Conservation (phyloP, 2,329 filamentous ascomycete genomes). For the Fusarium robinianum region DNA sequence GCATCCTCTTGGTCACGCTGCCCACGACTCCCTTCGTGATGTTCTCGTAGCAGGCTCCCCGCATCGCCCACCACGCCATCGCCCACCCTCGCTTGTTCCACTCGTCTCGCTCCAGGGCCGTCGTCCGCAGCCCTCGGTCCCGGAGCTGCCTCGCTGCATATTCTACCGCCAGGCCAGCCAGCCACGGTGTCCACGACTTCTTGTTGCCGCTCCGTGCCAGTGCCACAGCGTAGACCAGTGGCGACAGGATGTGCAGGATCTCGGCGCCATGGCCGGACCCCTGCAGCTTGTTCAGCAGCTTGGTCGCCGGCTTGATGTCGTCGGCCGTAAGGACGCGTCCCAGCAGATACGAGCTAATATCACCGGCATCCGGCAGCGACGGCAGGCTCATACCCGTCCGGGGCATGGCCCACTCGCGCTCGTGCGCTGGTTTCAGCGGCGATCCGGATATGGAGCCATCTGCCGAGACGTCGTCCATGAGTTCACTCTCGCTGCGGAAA, state of each 20-base stretch:
- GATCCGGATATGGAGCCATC: constrained; percentile 37
- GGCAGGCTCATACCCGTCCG: constrained; percentile 86
- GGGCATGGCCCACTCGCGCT: constrained; percentile 86
- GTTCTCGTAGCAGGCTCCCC: constrained; percentile 95
- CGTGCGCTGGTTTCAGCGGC: constrained; percentile 44
- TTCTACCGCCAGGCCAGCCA: constrained; percentile 83
- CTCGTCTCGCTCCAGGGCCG: constrained; percentile 87
- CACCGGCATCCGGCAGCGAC: constrained; percentile 75
- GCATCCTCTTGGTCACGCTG: constrained; percentile 74
- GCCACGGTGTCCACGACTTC: constrained; percentile 89
- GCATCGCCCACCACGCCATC: constrained; percentile 94
- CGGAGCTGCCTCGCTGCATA: constrained; percentile 84
- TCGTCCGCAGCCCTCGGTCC: constrained; percentile 77
- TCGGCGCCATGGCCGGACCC: constrained; percentile 79
- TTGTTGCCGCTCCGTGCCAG: constrained; percentile 74
- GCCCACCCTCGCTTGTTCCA: constrained; percentile 86
- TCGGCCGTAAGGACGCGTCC: constrained; percentile 92
- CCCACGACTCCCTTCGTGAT: constrained; percentile 77
- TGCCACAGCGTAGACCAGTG: constrained; percentile 82
- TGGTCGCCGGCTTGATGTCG: constrained; percentile 90
- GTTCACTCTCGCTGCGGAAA: constrained; percentile 46
- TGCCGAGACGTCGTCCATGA: constrained; percentile 47
- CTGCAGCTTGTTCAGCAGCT: constrained; percentile 80
- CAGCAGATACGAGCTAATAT: constrained; percentile 86
- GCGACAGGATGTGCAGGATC: constrained; percentile 87